Conservation (phyloP, 208 protist genomes). For the Trypanosoma cruzi region DNA sequence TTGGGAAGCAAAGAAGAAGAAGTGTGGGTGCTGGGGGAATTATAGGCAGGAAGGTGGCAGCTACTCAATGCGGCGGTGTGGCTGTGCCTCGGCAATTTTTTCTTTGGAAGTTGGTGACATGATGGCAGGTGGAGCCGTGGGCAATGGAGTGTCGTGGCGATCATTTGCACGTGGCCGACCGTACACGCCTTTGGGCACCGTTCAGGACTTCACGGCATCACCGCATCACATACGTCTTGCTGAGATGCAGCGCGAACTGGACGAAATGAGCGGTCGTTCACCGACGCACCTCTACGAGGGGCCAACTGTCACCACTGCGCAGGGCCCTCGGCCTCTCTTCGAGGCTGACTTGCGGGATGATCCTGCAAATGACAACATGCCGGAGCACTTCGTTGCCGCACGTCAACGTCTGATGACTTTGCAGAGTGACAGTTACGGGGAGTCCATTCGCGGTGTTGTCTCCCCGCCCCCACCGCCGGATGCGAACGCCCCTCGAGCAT, state of each 20-base stretch:
- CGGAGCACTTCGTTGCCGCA: constrained; percentile 49
- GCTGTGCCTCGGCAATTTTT: neutral
- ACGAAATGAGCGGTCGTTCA: constrained; percentile 35
- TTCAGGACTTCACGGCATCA: constrained; percentile 71
- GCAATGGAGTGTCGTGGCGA: neutral
- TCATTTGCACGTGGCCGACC: constrained; percentile 56
- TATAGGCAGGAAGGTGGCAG: too few species aligned
- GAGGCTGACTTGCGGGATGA: constrained; percentile 41
- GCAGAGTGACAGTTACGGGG: constrained; percentile 64
- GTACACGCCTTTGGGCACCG: constrained; percentile 60
- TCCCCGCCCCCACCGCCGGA: constrained; percentile 52
- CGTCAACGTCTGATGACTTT: constrained; percentile 47
- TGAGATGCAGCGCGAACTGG: constrained; percentile 59
- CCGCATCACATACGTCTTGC: constrained; percentile 45
- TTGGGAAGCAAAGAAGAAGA: too few species aligned
- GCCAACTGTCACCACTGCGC: constrained; percentile 45
- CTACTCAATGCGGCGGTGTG: neutral
- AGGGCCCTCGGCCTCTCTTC: constrained; percentile 44
- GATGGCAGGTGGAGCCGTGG: neutral
- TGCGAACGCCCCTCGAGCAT: constrained; percentile 31
- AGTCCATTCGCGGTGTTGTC: constrained; percentile 51
- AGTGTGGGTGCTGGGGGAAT: too few species aligned
- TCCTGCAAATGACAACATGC: constrained; percentile 38
- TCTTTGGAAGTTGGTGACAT: neutral
- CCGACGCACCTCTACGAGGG: constrained; percentile 52